phyloP scores from a whole-genome alignment of 1,139 yeast species.

The Schwanniomyces etchellsii region DNA sequence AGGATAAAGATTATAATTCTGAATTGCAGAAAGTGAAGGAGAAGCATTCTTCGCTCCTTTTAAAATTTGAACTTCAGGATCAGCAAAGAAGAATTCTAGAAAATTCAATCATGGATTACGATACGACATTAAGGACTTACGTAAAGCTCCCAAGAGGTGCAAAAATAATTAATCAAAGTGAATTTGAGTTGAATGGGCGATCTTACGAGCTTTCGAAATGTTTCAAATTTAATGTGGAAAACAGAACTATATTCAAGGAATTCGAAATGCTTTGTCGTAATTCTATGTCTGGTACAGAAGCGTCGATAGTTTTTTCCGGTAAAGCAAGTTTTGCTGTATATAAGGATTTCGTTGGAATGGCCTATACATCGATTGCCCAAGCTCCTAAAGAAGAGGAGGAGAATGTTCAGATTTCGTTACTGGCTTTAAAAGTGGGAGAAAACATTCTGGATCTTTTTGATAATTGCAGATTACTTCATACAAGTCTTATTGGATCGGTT shows the following conservation, averaged over 20 bases:
- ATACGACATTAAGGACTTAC: conserved; percentile 32
- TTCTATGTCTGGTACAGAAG: conserved; percentile 13
- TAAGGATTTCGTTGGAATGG: conserved; percentile 7
- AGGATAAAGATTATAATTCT: conserved; percentile 8
- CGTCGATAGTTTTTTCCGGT: conserved; percentile 16
- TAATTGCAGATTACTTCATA: too few relatives aligned
- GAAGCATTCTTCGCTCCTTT: conserved; percentile 8
- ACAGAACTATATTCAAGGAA: conserved; percentile 15
- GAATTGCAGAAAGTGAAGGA: conserved; percentile 6
- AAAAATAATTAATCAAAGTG: background rate
- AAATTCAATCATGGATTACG: conserved; percentile 47
- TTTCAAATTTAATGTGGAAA: conserved; percentile 7
- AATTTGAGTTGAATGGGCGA: conserved; percentile 2
- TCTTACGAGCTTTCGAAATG: conserved; percentile 16
- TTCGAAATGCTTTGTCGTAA: conserved; percentile 14
- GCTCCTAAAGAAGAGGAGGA: too few relatives aligned
- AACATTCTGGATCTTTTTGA: background rate
- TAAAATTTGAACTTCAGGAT: conserved; percentile 18
- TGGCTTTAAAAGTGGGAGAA: background rate
- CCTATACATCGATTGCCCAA: too few relatives aligned
- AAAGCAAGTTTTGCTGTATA: conserved; percentile 5
- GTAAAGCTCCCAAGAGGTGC: conserved; percentile 8
- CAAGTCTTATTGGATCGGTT: too few relatives aligned
- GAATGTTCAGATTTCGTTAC: too few relatives aligned
- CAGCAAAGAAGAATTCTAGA: conserved; percentile 38